Base-by-base conservation (phyloP, 2,329 filamentous ascomycete species). In the Colletotrichum sp. region DNA sequence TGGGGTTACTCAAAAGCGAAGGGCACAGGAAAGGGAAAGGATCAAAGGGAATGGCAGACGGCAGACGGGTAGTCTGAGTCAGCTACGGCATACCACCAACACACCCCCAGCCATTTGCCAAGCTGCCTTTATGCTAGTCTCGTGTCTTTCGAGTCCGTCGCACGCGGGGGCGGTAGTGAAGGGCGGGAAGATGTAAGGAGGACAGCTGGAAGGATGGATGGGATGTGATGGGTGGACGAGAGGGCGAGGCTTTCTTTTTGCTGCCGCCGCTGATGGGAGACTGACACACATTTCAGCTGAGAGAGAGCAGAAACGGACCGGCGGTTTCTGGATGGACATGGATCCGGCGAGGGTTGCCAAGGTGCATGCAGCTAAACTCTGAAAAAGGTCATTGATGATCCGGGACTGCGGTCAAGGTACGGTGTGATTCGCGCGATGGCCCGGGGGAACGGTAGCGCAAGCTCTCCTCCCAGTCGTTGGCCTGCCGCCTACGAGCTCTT, bases 61-160 rank as follows among this genome's bases (percentile, higher is more conserved):
- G 48, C 34, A 27, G 25, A 68, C 27, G 25, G 66, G 15, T 13
- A 32, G 66, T 75, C 62, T 75, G 73, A 75, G 72, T 75, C 72
- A 75, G 72, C 60, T 61, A 55, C 72, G n/a, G 18, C 28, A 28
- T 55, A 32, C 62, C 32, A 22, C 30, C 15, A 68, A 22, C 69
- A 61, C 56, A 39, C 30, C 52, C 55, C 56, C 73, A 64, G 62
- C 62, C 36, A 16, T 67, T 61, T 15, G 62, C 30, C 74, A 65
- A 69, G 74, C n/a, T 70, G 58, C n/a, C 64, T 68, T 60, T 52
- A 62, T 62, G 66, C 61, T 58, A 66, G 64, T 30, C 56, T 39
- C 32, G 34, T 71, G 15, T 30, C 15, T 27, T 62, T 71, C 36
- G 7, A 60, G 36, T 15, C 32, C 60, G n/a, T 43, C 61, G 25